These are phyloP conservation scores for Pyricularia grisea DNA, from an alignment of 2,329 filamentous ascomycete species.

Conservation along the genomic window DNA sequence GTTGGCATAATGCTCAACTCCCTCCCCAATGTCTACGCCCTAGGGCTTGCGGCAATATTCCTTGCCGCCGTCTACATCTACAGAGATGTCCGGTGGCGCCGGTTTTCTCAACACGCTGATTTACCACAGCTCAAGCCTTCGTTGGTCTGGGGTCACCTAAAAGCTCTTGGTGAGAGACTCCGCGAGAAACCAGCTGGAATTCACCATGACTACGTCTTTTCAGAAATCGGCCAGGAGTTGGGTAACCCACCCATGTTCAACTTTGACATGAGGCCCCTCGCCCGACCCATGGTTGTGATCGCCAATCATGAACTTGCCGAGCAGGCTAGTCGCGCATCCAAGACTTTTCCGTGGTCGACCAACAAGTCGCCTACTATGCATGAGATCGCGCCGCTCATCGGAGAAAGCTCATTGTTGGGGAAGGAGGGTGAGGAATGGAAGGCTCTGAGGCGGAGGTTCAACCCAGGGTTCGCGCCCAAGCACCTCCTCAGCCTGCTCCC, in stretches of 20 bases:
- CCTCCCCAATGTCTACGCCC: background rate
- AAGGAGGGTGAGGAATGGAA: slow-evolving; percentile 21
- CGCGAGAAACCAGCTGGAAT: background rate
- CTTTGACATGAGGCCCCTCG: slow-evolving; percentile 24
- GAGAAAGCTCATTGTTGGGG: slow-evolving; percentile 13
- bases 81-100: slow-evolving; percentile 8
- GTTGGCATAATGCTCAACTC: background rate
- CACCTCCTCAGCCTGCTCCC: slow-evolving; percentile 27
- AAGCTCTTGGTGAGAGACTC: slow-evolving; percentile 10
- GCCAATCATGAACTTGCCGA: slow-evolving; percentile 25
- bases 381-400: slow-evolving; percentile 16
- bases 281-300: slow-evolving; percentile 21
- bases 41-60: background rate
- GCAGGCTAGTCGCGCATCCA: slow-evolving; percentile 22
- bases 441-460: slow-evolving; percentile 22
- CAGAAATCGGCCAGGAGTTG: slow-evolving; percentile 17
- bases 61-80: slow-evolving; percentile 1
- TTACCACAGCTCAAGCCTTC: slow-evolving; percentile 14
- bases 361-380: slow-evolving; percentile 21
- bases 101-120: slow-evolving; percentile 14
- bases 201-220: slow-evolving; percentile 14
- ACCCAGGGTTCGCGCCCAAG: slow-evolving; percentile 27
- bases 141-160: slow-evolving; percentile 15
- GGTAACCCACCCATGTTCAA: slow-evolving; percentile 23
- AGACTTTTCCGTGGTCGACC: slow-evolving; percentile 19